Conservation (phyloP, 192 early-diverging fungal species). For the Coemansia sp. region DNA sequence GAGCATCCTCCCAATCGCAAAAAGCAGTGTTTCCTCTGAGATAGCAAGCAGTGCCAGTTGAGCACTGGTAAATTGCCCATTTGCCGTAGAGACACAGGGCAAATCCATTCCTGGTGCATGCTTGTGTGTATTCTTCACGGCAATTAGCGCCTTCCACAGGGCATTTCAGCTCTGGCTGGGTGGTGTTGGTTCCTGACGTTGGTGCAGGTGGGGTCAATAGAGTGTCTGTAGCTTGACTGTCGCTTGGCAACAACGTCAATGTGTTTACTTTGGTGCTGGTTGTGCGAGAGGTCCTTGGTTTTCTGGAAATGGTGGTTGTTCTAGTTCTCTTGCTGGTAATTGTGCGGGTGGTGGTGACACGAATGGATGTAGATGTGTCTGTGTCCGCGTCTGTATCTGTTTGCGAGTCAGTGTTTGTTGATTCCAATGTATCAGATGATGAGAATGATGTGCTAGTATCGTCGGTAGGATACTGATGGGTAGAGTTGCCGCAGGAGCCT, state of each 20-base stretch:
- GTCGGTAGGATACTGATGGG: no score
- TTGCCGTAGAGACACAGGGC: conserved; percentile 21
- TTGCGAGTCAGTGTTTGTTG: neutral
- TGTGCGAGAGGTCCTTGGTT: neutral
- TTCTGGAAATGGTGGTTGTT: conserved; percentile 1
- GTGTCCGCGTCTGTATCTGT: neutral
- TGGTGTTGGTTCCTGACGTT: neutral
- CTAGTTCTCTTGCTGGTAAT: neutral
- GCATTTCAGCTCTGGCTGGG: neutral
- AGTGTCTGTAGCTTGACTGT: neutral
- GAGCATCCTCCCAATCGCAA: conserved; percentile 27
- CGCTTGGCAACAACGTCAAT: neutral
- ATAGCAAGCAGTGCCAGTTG: conserved; percentile 24
- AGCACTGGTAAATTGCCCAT: conserved; percentile 30
- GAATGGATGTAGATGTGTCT: neutral
- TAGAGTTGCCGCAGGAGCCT: conserved; percentile 1
- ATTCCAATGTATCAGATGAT: no score
- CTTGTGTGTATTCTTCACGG: conserved; percentile 15
- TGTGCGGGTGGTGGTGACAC: neutral
- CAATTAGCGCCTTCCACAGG: conserved; percentile 22
- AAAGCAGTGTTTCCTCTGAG: conserved; percentile 12
- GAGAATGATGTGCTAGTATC: no score
- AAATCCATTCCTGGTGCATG: conserved; percentile 21
- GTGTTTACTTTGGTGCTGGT: neutral
- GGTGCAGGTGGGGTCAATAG: neutral